These are phyloP conservation scores for Nitzschia inconspicua DNA, from an alignment of 108 stramenopile genomes.

Conservation along the genomic window DNA sequence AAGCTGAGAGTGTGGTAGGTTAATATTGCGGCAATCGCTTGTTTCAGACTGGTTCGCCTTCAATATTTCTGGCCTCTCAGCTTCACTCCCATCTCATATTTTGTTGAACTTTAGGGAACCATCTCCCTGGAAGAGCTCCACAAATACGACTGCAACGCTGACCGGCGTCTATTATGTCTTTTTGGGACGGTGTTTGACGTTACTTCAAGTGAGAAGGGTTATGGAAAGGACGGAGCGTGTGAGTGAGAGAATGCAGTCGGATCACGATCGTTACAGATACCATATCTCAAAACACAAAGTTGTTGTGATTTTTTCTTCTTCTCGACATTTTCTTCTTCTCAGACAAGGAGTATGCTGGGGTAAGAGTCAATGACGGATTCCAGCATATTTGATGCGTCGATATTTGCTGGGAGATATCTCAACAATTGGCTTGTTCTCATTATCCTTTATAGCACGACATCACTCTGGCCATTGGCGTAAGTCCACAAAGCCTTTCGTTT, in stretches of 20 bases:
- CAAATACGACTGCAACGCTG: slow-evolving; percentile 38
- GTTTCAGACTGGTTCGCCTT: too few relatives aligned
- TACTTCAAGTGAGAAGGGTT: slow-evolving; percentile 29
- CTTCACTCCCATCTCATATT: too few relatives aligned
- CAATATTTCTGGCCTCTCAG: too few relatives aligned
- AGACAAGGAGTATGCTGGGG: slow-evolving; percentile 46
- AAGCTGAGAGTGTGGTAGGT: too few relatives aligned
- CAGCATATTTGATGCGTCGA: too few relatives aligned
- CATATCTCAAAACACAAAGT: not conserved
- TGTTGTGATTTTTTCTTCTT: not conserved
- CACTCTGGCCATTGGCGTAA: slow-evolving; percentile 31
- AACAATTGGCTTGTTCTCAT: too few relatives aligned
- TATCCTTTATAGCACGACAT: too few relatives aligned
- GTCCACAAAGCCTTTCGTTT: too few relatives aligned
- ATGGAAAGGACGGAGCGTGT: slow-evolving; percentile 41
- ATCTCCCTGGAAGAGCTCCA: slow-evolving; percentile 31
- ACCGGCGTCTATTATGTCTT: slow-evolving; percentile 27
- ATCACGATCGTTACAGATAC: not conserved
- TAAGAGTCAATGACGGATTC: too few relatives aligned
- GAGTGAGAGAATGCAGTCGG: not conserved
- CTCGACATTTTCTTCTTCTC: not conserved
- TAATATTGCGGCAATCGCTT: too few relatives aligned
- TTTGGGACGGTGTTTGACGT: slow-evolving; percentile 43
- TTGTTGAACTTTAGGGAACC: slow-evolving; percentile 40
- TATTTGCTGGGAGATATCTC: too few relatives aligned